These are phyloP conservation scores for Fusarium ramigenum DNA, from an alignment of 2,329 filamentous ascomycete genomes.

Conservation along the genomic window DNA sequence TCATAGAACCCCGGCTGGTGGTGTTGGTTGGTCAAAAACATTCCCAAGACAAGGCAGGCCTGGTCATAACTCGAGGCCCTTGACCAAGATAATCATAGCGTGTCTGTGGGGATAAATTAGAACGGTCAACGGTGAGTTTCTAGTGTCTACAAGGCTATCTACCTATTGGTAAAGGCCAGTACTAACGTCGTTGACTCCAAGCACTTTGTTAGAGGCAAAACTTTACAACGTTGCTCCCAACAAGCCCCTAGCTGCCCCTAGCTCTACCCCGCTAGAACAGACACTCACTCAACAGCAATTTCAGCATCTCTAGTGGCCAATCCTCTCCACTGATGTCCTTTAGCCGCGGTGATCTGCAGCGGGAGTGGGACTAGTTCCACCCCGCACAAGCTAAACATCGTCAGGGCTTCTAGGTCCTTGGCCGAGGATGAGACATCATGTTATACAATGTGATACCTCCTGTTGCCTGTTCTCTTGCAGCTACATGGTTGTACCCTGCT, in stretches of 20 bases:
- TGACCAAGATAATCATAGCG: background rate
- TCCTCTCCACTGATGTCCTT: background rate
- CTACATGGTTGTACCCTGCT: background rate
- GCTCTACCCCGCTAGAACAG: background rate
- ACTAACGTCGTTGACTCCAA: background rate
- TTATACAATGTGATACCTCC: background rate
- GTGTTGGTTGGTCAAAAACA: background rate
- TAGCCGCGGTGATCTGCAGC: slow-evolving; percentile 8
- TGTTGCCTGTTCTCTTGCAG: background rate
- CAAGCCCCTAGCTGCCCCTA: background rate
- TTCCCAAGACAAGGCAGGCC: background rate
- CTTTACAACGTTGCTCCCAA: background rate
- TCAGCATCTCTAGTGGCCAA: background rate
- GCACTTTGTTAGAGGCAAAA: background rate
- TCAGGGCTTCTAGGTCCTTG: background rate
- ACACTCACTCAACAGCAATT: background rate
- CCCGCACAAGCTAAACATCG: background rate
- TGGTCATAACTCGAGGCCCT: background rate
- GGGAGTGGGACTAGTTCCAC: background rate
- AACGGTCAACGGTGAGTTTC: background rate
- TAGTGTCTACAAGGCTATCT: background rate
- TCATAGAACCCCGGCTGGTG: background rate
- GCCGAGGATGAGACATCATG: background rate
- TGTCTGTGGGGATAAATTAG: background rate
- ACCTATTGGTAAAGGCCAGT: background rate